Evolutionary conservation across 768 basidiomycete species (phyloP), one percentile per base, ranked within the genome.

Genomic region (Jaapia argillacea): DNA sequence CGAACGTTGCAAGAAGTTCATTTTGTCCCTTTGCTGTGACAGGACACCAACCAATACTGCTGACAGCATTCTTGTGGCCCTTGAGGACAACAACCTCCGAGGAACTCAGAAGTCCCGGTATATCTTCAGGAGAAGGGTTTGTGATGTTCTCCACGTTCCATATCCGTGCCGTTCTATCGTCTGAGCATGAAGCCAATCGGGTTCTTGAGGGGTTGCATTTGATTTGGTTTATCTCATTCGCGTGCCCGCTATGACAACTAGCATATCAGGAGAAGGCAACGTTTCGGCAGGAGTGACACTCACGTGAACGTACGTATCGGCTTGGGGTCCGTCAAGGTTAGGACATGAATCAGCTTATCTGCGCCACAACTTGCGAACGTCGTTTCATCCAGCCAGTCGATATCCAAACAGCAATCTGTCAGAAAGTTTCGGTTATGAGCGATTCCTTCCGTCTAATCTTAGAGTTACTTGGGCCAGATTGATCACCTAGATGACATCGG

Each of bases 341-440:
- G 70, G 6, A 89, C 68, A 43, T 77, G 71, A 36, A 87, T 73
- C 18, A 68, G 56, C 28, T 67, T 65, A 57, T 89, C 85, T 14
- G 83, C 80, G 28, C 85, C 83, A 52, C 80, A 81, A 40, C 75
- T 85, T 22, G 75, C 82, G 51, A 88, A 89, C 2, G 70, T 72
- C 18, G 71, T 68, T 14, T 85, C 78, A 43, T 76, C 72, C 14
- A 89, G 50, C 87, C 87, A 90, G 44, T 85, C 85, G 7, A 84
- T 72, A 54, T 90, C 87, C 54, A 90, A 59, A 58, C 85, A 87
- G 53, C 83, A 85, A 56, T 79, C 85, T 82, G n/a, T n/a, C n/a
- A n/a, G 51, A 28, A 24, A 25, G 22, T 36, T 7, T 18, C 5
- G 14, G 18, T 46, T 33, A 40, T 18, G 16, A 27, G 36, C 26